phyloP scores from a whole-genome alignment of 495 filamentous ascomycete species.

The Penicillium cataractarum region DNA sequence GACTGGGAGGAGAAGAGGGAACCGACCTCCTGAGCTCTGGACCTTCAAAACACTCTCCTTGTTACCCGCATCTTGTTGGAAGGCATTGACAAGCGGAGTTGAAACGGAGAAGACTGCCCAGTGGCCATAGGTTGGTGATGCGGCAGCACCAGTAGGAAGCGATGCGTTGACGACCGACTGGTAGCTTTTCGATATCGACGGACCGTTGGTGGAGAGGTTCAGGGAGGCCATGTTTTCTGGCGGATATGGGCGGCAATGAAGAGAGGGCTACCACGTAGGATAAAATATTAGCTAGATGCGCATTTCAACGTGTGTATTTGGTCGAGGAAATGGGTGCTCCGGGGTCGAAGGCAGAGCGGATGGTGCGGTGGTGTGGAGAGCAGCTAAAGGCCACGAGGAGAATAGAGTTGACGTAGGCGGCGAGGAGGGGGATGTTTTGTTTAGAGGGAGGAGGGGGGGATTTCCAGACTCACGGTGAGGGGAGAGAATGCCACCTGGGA shows the following conservation, averaged over 20 bases:
- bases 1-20: slow-evolving; percentile 5
- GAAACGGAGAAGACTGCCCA: slow-evolving; percentile 95
- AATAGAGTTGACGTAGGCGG: slow-evolving; percentile 17
- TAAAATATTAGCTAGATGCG: background rate
- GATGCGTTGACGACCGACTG: slow-evolving; percentile 79
- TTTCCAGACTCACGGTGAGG: background rate
- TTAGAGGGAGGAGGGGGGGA: background rate
- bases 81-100: slow-evolving; percentile 85
- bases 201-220: slow-evolving; percentile 87
- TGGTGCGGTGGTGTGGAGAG: slow-evolving; percentile 3
- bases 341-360: background rate
- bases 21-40: slow-evolving; percentile 82
- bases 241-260: background rate
- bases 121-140: slow-evolving; percentile 71
- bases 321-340: background rate
- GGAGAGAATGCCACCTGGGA: background rate
- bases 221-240: slow-evolving; percentile 76
- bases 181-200: slow-evolving; percentile 92
- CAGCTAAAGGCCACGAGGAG: slow-evolving; percentile 2
- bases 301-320: background rate
- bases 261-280: background rate
- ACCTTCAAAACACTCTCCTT: slow-evolving; percentile 97
- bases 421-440: slow-evolving; percentile 2
- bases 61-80: slow-evolving; percentile 75
- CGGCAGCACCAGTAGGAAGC: slow-evolving; percentile 60